These are phyloP conservation scores for Berkeleyomyces basicola DNA, from an alignment of 2,329 filamentous ascomycete species.

Conservation along the genomic window DNA sequence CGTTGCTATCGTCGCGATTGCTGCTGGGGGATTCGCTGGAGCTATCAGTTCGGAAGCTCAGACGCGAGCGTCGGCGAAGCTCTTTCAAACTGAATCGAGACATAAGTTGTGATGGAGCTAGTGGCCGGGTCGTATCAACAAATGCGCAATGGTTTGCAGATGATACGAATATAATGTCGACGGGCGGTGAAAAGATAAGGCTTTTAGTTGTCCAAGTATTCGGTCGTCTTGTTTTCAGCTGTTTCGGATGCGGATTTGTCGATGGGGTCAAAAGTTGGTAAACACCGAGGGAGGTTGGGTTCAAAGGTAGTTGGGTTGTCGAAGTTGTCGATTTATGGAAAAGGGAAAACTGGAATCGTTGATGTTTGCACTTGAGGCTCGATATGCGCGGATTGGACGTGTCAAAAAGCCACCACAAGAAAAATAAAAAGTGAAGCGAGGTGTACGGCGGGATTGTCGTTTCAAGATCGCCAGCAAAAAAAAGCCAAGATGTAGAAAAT, in stretches of 20 bases:
- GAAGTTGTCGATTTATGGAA: too few relatives aligned
- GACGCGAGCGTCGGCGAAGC: constrained; percentile 58
- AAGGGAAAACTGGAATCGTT: too few relatives aligned
- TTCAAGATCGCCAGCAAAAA: constrained; percentile 3
- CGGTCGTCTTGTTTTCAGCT: too few relatives aligned
- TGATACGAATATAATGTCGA: neutral
- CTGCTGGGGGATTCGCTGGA: constrained; percentile 42
- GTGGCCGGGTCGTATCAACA: neutral
- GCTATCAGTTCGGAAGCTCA: constrained; percentile 51
- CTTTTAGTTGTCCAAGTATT: too few relatives aligned
- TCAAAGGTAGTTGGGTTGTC: too few relatives aligned
- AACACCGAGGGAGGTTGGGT: too few relatives aligned
- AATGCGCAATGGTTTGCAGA: neutral
- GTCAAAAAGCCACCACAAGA: constrained; percentile 12
- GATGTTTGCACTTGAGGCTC: neutral
- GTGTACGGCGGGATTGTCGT: constrained; percentile 5
- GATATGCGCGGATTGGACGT: neutral
- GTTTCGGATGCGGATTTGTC: too few relatives aligned
- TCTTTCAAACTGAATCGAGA: constrained; percentile 36
- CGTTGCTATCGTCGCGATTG: constrained; percentile 39
- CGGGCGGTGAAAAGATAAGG: too few relatives aligned
- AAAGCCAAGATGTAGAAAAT: neutral
- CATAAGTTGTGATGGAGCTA: neutral
- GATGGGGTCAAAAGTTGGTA: too few relatives aligned
- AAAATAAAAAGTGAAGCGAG: neutral